Percentiles rank a stretch among this genome's conserved stretches.
Conservation (phyloP, 352 stramenopile species). For the Globisporangium megalacanthum region DNA sequence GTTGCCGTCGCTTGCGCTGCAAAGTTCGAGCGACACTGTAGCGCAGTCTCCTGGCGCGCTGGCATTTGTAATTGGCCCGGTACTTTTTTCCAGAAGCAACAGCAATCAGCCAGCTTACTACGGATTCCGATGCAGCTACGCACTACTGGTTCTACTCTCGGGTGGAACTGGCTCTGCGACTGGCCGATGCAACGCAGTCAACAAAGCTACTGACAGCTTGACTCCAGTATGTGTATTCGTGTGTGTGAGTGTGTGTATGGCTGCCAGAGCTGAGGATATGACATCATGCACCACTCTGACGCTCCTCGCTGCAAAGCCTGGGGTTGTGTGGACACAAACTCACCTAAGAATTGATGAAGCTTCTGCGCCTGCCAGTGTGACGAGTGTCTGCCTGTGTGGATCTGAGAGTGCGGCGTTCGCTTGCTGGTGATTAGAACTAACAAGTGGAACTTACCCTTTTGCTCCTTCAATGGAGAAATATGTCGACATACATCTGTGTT, state of each 20-base stretch:
- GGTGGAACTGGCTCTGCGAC: slow-evolving; percentile 18
- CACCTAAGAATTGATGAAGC: slow-evolving; percentile 70
- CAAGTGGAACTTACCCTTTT: slow-evolving; percentile 80
- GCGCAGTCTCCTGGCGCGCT: slow-evolving; percentile 17
- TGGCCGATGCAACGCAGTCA: slow-evolving; percentile 47
- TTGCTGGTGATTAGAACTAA: slow-evolving; percentile 68
- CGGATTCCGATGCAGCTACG: slow-evolving; percentile 55
- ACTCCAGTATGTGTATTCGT: slow-evolving; percentile 18
- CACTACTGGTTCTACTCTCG: not conserved
- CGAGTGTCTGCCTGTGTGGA: slow-evolving; percentile 6
- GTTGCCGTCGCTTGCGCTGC: slow-evolving; percentile 45
- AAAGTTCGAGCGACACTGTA: slow-evolving; percentile 57
- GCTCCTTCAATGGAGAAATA: slow-evolving; percentile 56
- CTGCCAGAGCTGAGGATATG: slow-evolving; percentile 71
- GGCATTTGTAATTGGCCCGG: slow-evolving; percentile 83
- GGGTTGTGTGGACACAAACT: slow-evolving; percentile 57
- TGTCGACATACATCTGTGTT: slow-evolving; percentile 90
- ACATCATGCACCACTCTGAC: slow-evolving; percentile 89
- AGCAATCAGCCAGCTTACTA: slow-evolving; percentile 83
- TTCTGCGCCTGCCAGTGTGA: slow-evolving; percentile 11
- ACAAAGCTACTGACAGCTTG: slow-evolving; percentile 79
- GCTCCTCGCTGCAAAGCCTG: slow-evolving; percentile 17
- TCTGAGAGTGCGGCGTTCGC: slow-evolving; percentile 1
- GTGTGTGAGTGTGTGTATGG: slow-evolving; percentile 5
- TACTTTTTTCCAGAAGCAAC: slow-evolving; percentile 88